Conservation (phyloP, 352 stramenopile species). For the Phytophthora pistaciae region DNA sequence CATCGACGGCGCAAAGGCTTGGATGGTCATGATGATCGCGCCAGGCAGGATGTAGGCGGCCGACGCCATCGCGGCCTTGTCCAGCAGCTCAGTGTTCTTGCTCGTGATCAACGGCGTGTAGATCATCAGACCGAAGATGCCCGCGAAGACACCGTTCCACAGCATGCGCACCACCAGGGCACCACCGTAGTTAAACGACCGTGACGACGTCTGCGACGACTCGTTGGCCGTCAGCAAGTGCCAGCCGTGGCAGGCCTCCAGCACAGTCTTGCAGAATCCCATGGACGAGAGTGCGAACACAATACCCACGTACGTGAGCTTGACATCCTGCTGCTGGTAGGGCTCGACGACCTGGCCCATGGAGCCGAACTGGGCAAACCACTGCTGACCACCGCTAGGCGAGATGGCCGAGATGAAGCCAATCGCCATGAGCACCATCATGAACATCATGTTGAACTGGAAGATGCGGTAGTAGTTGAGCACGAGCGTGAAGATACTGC, state of each 20-base stretch:
- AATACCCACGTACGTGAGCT: constrained; percentile 67
- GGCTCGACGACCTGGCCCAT: constrained; percentile 65
- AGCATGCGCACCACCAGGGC: constrained; percentile 67
- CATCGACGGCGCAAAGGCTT: constrained; percentile 54
- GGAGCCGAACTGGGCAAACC: constrained; percentile 68
- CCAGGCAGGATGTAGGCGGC: constrained; percentile 56
- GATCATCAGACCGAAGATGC: constrained; percentile 71
- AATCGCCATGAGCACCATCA: constrained; percentile 70
- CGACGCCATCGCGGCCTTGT: constrained; percentile 40
- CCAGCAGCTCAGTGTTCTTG: constrained; percentile 53
- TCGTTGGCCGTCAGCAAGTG: constrained; percentile 61
- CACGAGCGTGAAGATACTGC: constrained; percentile 79
- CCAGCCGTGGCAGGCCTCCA: constrained; percentile 71
- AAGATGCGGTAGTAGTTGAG: constrained; percentile 86
- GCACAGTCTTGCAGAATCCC: constrained; percentile 62
- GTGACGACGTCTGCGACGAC: constrained; percentile 49
- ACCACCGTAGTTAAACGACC: constrained; percentile 67
- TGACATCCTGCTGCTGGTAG: constrained; percentile 64
- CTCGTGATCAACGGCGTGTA: constrained; percentile 50
- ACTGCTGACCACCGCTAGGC: constrained; percentile 57
- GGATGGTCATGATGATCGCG: constrained; percentile 48
- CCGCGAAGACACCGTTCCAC: constrained; percentile 73
- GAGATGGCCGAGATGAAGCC: constrained; percentile 70
- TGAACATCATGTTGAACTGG: constrained; percentile 86
- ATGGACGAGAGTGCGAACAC: constrained; percentile 59